Evolutionary conservation across 441 rosid species (phyloP), one percentile per base, ranked within the genome.

Genomic region (Arabidopsis hybrid): DNA sequence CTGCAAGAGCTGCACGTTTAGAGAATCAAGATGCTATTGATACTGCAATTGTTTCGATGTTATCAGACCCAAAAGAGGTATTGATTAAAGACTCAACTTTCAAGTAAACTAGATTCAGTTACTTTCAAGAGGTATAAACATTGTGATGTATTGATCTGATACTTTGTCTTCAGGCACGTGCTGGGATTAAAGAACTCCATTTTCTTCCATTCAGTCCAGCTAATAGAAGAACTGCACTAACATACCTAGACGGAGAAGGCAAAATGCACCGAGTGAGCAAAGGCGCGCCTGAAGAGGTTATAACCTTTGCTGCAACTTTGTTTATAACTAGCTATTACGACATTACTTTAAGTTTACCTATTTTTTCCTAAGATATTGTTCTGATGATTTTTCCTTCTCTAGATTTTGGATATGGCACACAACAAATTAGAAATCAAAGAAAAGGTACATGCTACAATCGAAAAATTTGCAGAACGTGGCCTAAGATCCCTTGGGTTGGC

Each of bases 11-110:
- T 38, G 86, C 89, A 29, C 81, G 83, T 65, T 34, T 81, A 62
- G 89, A 85, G 80, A 87, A 87, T 29, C 91, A 85, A 69, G 86
- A 83, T 53, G 83, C 86, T 67, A 79, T 87, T 31, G 82, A 85
- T 64, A 67, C 82, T 35, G 87, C 87, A 1, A 87, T 83, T 29
- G 89, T 87, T 60, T 66, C 78, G 0, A 79, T 78, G 86, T 65
- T 87, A 46, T 46, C 84, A 5, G 86, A 82, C 49, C 89, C 88
- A 0, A 77, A 61, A 71, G 86, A 82, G 76, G 90, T 74, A 69
- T 40, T 0, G 1, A 26, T 26, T 8, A 10, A 67, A 57, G 47
- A 60, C 50, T 46, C 46, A 65, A 38, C 8, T 45, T 60, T 47
- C 70, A 35, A 35, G 60, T 56, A 39, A 8, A 18, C 1, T 26